phyloP scores from a whole-genome alignment of 2,329 filamentous ascomycete species.

The Scleromitrula shiraiana region DNA sequence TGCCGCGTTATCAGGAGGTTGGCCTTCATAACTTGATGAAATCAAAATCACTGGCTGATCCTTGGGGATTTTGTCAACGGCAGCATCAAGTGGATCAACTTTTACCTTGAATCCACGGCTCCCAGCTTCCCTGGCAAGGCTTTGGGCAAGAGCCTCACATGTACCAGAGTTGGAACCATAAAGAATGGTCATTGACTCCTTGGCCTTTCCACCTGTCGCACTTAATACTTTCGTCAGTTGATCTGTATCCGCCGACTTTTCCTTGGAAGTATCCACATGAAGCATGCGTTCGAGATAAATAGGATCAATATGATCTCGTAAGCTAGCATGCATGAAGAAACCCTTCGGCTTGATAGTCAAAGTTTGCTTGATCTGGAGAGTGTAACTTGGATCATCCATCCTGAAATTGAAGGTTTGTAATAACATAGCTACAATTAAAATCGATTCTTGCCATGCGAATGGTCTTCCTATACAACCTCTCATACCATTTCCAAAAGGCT shows the following conservation, averaged over 20 bases:
- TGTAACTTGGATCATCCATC: slow-evolving; percentile 52
- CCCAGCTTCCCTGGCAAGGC: slow-evolving; percentile 50
- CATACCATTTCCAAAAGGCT: slow-evolving; percentile 68
- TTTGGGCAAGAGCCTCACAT: slow-evolving; percentile 60
- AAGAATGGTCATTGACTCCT: slow-evolving; percentile 47
- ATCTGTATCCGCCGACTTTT: not conserved
- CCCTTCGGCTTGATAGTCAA: slow-evolving; percentile 57
- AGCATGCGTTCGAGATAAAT: slow-evolving; percentile 35
- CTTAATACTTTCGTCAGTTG: not conserved
- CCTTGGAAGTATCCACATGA: slow-evolving; percentile 9
- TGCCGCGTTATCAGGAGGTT: slow-evolving; percentile 64
- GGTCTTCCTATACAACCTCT: slow-evolving; percentile 65
- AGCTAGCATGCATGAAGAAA: slow-evolving; percentile 52
- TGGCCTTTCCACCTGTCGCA: not conserved
- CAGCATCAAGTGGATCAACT: slow-evolving; percentile 52
- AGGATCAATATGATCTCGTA: slow-evolving; percentile 38
- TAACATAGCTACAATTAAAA: slow-evolving; percentile 53
- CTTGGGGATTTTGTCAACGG: slow-evolving; percentile 50
- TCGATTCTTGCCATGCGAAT: slow-evolving; percentile 68
- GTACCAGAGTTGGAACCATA: slow-evolving; percentile 72
- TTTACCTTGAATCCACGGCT: slow-evolving; percentile 48
- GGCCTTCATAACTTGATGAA: slow-evolving; percentile 65
- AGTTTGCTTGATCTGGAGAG: slow-evolving; percentile 45
- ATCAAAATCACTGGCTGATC: slow-evolving; percentile 58
- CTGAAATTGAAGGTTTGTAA: slow-evolving; percentile 66